These are phyloP conservation scores for Cucurbita argyrosperma DNA, from an alignment of 306 rosid genomes.

Conservation along the genomic window DNA sequence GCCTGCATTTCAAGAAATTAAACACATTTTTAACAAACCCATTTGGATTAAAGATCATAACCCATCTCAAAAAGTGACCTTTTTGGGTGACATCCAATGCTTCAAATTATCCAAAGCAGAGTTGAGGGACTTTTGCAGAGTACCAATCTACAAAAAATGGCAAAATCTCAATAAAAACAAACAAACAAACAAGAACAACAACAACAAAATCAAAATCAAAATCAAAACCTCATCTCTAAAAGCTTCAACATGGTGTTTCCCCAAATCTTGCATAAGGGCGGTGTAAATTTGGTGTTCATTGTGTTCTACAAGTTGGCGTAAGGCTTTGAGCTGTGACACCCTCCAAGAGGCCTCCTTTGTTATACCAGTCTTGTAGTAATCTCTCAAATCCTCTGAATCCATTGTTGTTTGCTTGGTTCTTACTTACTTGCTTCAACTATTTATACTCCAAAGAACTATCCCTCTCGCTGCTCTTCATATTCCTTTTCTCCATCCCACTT, in stretches of 20 bases:
- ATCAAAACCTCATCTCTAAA: slow-evolving; percentile 56
- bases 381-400: slow-evolving; percentile 27
- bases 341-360: slow-evolving; percentile 68
- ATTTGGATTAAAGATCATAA: no score
- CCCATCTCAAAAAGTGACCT: slow-evolving; percentile 17
- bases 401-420: background rate
- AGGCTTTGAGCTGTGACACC: slow-evolving; percentile 41
- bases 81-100: slow-evolving; percentile 46
- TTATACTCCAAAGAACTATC: background rate
- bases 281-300: slow-evolving; percentile 29
- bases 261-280: slow-evolving; percentile 55
- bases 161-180: background rate
- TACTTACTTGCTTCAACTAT: background rate
- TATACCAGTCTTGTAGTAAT: slow-evolving; percentile 29
- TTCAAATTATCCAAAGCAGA: slow-evolving; percentile 19
- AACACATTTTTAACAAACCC: no score
- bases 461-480: no score
- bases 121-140: slow-evolving; percentile 33
- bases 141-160: slow-evolving; percentile 36
- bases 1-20: slow-evolving; percentile 20
- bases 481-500: background rate
- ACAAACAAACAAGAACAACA: background rate
- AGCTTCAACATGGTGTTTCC: slow-evolving; percentile 58
- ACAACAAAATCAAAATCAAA: background rate
- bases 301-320: slow-evolving; percentile 24